A percentile compares a stretch with the other conserved stretches of the same genome.
Evolutionary conservation across 2,329 filamentous ascomycete genomes (phyloP).

Genomic region (Paraconiothyrium sp.): DNA sequence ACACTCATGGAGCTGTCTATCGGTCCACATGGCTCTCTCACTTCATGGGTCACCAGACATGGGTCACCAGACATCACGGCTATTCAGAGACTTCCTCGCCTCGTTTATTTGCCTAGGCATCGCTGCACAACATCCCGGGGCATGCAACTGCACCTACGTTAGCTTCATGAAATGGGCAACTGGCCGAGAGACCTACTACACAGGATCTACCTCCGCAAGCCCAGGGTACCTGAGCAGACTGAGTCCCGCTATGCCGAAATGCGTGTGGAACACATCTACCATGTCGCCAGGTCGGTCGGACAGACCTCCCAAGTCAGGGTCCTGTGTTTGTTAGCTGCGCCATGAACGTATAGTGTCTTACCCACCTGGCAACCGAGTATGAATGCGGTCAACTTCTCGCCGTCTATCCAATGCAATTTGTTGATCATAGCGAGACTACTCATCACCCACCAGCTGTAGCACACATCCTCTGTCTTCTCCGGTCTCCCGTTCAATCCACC

Average conservation of each 20-base stretch:
- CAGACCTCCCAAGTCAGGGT: conserved; percentile 82
- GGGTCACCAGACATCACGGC: neutral
- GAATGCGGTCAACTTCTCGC: conserved; percentile 78
- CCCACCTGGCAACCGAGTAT: conserved; percentile 83
- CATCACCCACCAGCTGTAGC: conserved; percentile 99
- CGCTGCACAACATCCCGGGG: conserved; percentile 49
- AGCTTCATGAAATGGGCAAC: neutral
- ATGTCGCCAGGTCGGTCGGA: conserved; percentile 91
- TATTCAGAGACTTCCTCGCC: neutral
- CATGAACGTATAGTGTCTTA: conserved; percentile 1
- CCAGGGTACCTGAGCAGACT: conserved; percentile 83
- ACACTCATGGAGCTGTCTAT: neutral
- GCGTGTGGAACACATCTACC: conserved; percentile 97
- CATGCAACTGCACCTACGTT: conserved; percentile 49
- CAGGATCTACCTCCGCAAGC: conserved; percentile 82
- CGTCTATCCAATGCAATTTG: conserved; percentile 92
- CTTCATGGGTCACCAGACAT: neutral
- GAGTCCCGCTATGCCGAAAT: conserved; percentile 87
- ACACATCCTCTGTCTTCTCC: conserved; percentile 95
- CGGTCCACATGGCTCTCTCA: neutral
- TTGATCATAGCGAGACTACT: conserved; percentile 91
- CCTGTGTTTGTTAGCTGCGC: conserved; percentile 54
- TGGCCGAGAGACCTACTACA: conserved; percentile 70
- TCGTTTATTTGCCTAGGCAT: conserved; percentile 39
- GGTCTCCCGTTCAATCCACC: conserved; percentile 94